Evolutionary conservation across 495 filamentous ascomycete species (phyloP).

Genomic region (Geoglossum glabrum): DNA sequence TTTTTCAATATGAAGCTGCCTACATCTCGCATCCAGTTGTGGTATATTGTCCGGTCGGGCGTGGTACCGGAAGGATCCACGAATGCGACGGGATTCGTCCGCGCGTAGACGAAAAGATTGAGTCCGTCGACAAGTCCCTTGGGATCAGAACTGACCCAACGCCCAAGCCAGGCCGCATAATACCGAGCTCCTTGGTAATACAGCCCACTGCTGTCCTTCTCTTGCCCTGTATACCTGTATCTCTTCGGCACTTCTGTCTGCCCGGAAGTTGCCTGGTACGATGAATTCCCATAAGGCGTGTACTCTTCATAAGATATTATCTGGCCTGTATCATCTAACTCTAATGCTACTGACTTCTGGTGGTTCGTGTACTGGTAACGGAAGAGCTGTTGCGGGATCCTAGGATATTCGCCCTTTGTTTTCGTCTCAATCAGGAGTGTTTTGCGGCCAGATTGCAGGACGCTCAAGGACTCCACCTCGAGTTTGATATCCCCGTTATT

Average conservation of each 20-base stretch:
- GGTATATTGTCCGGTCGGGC: too few relatives aligned
- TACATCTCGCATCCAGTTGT: too few relatives aligned
- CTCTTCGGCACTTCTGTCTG: constrained; percentile 6
- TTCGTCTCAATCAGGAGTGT: constrained; percentile 6
- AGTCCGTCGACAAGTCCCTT: constrained; percentile 14
- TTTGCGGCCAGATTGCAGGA: neutral
- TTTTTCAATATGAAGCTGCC: too few relatives aligned
- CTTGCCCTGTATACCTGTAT: constrained; percentile 16
- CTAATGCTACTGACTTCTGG: constrained; percentile 8
- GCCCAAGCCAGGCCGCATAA: constrained; percentile 15
- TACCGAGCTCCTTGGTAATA: constrained; percentile 17
- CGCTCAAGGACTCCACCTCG: constrained; percentile 3
- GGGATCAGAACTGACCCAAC: constrained; percentile 19
- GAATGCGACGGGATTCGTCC: neutral
- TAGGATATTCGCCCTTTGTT: neutral
- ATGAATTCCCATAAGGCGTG: constrained; percentile 15
- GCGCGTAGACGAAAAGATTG: constrained; percentile 9
- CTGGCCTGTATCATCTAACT: constrained; percentile 14
- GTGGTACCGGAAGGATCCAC: neutral
- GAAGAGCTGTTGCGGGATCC: neutral
- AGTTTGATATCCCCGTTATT: neutral
- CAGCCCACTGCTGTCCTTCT: constrained; percentile 17
- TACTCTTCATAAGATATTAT: constrained; percentile 21
- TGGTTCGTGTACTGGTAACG: constrained; percentile 13
- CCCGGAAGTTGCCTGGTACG: constrained; percentile 8